A percentile compares a stretch with the other conserved stretches of the same genome.
phyloP scores from a whole-genome alignment of 2,329 filamentous ascomycete genomes.

The Talaromyces sp. region DNA sequence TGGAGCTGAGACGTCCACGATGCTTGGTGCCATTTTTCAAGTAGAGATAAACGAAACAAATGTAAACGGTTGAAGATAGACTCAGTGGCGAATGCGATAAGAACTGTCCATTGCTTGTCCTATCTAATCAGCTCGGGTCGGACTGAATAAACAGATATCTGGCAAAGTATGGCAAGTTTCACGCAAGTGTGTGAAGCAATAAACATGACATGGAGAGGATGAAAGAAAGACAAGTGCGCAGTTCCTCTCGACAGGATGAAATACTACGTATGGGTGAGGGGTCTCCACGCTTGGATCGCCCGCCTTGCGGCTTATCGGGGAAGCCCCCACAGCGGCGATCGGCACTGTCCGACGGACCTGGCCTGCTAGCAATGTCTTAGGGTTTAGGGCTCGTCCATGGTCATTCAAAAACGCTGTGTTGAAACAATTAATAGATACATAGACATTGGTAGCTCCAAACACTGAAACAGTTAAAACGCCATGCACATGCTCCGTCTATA shows the following conservation, averaged over 20 bases:
- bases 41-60: background rate
- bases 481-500: constrained; percentile 2
- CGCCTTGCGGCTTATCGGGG: background rate
- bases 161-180: background rate
- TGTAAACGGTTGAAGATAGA: background rate
- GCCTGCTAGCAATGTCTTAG: background rate
- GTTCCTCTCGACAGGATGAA: background rate
- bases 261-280: background rate
- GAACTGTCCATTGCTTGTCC: background rate
- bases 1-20: constrained; percentile 40
- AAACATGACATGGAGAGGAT: background rate
- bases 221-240: background rate
- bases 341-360: constrained; percentile 27
- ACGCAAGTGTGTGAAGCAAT: background rate
- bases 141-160: background rate
- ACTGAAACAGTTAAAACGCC: constrained; percentile 6
- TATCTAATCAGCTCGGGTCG: background rate
- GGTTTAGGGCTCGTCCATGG: background rate
- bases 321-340: constrained; percentile 26
- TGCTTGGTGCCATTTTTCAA: constrained; percentile 54
- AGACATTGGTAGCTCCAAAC: background rate
- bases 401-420: background rate
- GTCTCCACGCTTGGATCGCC: constrained; percentile 3
- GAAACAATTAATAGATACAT: background rate
- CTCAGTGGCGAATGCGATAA: background rate